Percentiles rank a stretch among this genome's conserved stretches.
phyloP scores from a whole-genome alignment of 2,329 filamentous ascomycete genomes.

The Tolypocladium pustulatum region DNA sequence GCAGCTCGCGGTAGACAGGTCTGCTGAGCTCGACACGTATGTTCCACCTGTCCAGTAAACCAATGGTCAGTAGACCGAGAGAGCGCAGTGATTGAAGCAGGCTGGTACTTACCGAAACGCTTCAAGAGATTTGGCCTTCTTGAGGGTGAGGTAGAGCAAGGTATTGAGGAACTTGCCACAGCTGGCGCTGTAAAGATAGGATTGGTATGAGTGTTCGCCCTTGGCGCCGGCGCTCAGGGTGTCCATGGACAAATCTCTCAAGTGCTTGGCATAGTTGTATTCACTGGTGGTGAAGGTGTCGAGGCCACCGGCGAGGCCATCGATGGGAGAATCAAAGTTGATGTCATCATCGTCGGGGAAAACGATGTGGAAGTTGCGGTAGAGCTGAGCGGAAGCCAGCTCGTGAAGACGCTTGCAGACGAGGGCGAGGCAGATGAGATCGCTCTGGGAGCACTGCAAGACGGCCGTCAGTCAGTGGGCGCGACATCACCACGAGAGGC shows the following conservation, averaged over 20 bases:
- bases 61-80: conserved; percentile 3
- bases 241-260: conserved; percentile 46
- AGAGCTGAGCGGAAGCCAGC: conserved; percentile 46
- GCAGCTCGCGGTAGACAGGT: conserved; percentile 45
- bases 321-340: conserved; percentile 40
- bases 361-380: conserved; percentile 48
- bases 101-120: conserved; percentile 37
- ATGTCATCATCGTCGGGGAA: conserved; percentile 50
- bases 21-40: conserved; percentile 52
- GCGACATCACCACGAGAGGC: background rate
- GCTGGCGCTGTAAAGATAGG: conserved; percentile 42
- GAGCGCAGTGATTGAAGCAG: background rate
- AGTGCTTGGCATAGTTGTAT: conserved; percentile 50
- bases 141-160: conserved; percentile 44
- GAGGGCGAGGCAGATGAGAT: conserved; percentile 47
- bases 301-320: conserved; percentile 45
- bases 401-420: conserved; percentile 48
- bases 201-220: conserved; percentile 41
- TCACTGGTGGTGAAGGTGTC: conserved; percentile 53
- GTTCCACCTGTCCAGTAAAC: conserved; percentile 40
- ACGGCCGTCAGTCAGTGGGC: background rate
- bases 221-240: conserved; percentile 40
- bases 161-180: conserved; percentile 57
- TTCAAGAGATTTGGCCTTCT: conserved; percentile 44
- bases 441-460: conserved; percentile 35